Conservation (phyloP, 768 basidiomycete genomes). For the Leccinellum luteum region DNA sequence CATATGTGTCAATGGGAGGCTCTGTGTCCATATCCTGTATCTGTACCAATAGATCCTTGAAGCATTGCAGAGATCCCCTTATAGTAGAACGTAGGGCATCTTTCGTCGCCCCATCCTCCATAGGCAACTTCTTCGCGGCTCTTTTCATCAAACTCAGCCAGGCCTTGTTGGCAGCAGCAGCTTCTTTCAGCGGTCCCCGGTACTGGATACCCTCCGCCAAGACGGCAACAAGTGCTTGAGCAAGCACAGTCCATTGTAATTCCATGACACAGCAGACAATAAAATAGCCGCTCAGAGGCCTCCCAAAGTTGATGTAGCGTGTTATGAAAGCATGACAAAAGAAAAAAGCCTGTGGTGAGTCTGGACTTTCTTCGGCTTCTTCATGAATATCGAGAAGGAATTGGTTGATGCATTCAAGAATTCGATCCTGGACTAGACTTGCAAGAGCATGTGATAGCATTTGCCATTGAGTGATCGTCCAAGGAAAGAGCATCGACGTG, state of each 20-base stretch:
- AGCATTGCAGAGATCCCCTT: conserved; percentile 68
- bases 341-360: conserved; percentile 34
- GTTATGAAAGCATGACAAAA: conserved; percentile 70
- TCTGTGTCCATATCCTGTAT: conserved; percentile 82
- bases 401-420: conserved; percentile 72
- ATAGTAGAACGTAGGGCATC: conserved; percentile 47
- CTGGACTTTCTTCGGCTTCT: conserved; percentile 46
- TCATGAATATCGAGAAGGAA: conserved; percentile 61
- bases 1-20: conserved; percentile 81
- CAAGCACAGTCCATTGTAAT: conserved; percentile 80
- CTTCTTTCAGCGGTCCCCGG: conserved; percentile 48
- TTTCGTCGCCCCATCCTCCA: conserved; percentile 38
- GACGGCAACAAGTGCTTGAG: conserved; percentile 57
- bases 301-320: conserved; percentile 70
- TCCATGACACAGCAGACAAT: conserved; percentile 88
- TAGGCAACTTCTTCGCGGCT: conserved; percentile 37
- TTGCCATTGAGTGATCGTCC: conserved; percentile 68
- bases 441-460: conserved; percentile 51
- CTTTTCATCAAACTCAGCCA: conserved; percentile 69
- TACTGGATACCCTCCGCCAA: conserved; percentile 26
- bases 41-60: conserved; percentile 72
- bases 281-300: conserved; percentile 85
- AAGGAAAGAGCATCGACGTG: conserved; percentile 72
- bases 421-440: conserved; percentile 58
- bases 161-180: conserved; percentile 80